Evolutionary conservation across 202 grass and related monocot species (phyloP), one percentile per base, ranked within the genome.

Genomic region (Setaria viridis): DNA sequence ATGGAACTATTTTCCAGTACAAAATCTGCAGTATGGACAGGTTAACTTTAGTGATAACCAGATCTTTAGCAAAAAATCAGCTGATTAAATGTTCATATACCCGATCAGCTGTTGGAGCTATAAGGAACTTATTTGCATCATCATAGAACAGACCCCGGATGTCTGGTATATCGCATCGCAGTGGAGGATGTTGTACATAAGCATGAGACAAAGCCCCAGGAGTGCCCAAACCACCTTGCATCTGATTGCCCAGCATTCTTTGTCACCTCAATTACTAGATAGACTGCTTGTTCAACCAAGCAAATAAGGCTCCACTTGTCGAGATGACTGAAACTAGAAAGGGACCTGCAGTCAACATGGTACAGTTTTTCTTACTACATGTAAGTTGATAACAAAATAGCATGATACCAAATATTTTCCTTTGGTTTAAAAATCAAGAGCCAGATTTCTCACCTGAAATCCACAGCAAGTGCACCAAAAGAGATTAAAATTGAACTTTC

Each of bases 181-280:
- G 80, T 14, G 91, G 96, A 80, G 96, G 96, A 89, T 94, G 88
- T 42, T 94, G 93, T 86, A 96, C 88, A 91, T 94, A 96, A 85
- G 89, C 93, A 87, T 94, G 93, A 70, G 96, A 99, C 14, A 99
- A 58, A 0, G 93, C 88, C 64, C 89, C 91, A 80, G 91, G 80
- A 74, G 77, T 90, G 55, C 82, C 87, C 81, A 88, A 87, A 69
- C 93, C 84, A 17, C 85, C 88, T 85, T 84, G 78, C 82, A 88
- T 63, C 82, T 87, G 93, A 87, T 79, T 81, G 43, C 55, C 72
- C 50, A 77, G 65, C 87, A 88, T 89, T 70, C 30, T 84, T 25
- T 25, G 30, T 79, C 62, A 75, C 48, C 55, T 79, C 59, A 72
- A 82, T 37, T 20, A 65, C 8, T 49, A 7, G 62, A 67, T 88